Conservation (phyloP, 352 stramenopile genomes). For the Nothophytophthora sp. region DNA sequence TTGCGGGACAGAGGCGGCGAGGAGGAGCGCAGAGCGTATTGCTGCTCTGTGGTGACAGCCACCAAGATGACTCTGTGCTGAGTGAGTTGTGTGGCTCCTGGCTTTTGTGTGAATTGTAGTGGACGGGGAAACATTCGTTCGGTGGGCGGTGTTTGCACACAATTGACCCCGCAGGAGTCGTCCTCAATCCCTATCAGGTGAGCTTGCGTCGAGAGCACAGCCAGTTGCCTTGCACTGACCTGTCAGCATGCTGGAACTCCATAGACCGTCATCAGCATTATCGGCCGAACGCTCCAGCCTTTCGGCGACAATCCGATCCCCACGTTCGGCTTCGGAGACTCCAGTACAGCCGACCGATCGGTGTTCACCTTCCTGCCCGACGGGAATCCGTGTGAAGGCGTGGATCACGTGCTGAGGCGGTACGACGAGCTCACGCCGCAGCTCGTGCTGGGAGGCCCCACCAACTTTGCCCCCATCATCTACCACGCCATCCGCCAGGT, state of each 20-base stretch:
- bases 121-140: conserved; percentile 68
- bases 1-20: background rate
- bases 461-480: conserved; percentile 86
- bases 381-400: conserved; percentile 43
- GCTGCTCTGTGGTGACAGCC: no score
- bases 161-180: conserved; percentile 48
- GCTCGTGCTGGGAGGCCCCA: conserved; percentile 57
- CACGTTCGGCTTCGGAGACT: conserved; percentile 76
- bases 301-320: conserved; percentile 79
- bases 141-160: conserved; percentile 62
- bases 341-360: conserved; percentile 43
- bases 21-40: background rate
- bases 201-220: no score
- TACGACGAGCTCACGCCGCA: conserved; percentile 57
- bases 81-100: background rate
- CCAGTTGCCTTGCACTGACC: background rate
- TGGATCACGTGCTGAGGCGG: conserved; percentile 51
- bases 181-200: conserved; percentile 75
- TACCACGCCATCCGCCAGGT: conserved; percentile 65
- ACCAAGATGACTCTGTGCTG: background rate
- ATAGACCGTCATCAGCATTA: conserved; percentile 67
- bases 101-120: conserved; percentile 32
- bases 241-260: background rate
- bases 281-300: conserved; percentile 60
- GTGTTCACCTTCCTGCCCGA: conserved; percentile 57